phyloP scores from a whole-genome alignment of 495 filamentous ascomycete genomes.

The Penicillium pancosmium region DNA sequence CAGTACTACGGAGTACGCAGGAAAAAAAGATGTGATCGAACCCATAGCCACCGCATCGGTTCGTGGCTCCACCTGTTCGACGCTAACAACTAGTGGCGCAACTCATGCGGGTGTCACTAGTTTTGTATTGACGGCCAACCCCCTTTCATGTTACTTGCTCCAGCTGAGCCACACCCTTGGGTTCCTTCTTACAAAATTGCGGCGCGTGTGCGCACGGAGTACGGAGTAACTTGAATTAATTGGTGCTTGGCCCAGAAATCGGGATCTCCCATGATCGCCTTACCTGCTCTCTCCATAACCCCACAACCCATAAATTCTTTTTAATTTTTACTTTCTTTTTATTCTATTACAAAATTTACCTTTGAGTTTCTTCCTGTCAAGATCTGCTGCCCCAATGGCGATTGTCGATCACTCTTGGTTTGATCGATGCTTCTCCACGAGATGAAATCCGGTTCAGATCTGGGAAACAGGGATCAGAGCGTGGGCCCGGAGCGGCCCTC shows the following conservation, averaged over 20 bases:
- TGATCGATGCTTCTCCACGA: conserved; percentile 9
- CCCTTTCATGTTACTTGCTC: conserved; percentile 15
- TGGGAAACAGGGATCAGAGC: not conserved
- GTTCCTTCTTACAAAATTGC: not conserved
- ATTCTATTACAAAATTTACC: not conserved
- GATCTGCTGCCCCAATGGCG: not conserved
- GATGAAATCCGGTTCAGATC: conserved; percentile 9
- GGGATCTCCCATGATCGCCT: conserved; percentile 4
- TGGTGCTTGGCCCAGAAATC: not conserved
- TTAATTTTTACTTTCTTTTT: conserved; percentile 1
- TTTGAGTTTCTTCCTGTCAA: not conserved
- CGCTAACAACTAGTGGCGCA: conserved; percentile 23
- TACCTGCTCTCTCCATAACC: not conserved
- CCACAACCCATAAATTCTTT: conserved; percentile 9
- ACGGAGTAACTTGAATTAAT: not conserved
- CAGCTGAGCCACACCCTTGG: conserved; percentile 28
- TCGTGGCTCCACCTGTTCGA: conserved; percentile 21
- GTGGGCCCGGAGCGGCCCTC: not conserved
- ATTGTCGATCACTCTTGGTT: not conserved
- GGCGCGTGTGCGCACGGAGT: not conserved
- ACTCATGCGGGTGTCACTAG: conserved; percentile 8
- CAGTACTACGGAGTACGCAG: not conserved
- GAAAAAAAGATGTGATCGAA: conserved; percentile 13
- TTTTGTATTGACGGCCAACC: not conserved
- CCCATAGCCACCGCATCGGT: conserved; percentile 6